phyloP scores from a whole-genome alignment of 208 protist species.

The Trypanosoma platydactyli region DNA sequence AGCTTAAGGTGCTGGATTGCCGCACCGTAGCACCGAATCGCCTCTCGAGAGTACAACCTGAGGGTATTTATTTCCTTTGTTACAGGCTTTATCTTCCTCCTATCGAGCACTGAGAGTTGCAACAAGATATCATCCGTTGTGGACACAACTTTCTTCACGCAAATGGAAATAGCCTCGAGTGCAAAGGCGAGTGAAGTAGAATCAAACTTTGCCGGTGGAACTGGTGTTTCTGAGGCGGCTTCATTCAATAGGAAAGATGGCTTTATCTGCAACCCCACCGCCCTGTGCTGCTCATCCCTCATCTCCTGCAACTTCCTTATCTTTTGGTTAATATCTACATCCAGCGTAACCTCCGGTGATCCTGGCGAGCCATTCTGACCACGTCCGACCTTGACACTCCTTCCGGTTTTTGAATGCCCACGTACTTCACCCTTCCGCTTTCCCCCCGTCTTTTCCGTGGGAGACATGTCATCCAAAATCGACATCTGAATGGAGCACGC shows the following conservation, averaged over 20 bases:
- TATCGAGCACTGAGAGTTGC: slow-evolving; percentile 45
- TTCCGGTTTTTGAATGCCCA: background rate
- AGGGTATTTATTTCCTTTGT: slow-evolving; percentile 40
- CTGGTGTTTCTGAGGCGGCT: slow-evolving; percentile 18
- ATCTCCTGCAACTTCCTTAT: slow-evolving; percentile 23
- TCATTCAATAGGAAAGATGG: slow-evolving; percentile 20
- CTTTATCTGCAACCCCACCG: slow-evolving; percentile 30
- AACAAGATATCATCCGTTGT: slow-evolving; percentile 72
- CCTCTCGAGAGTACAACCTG: slow-evolving; percentile 42
- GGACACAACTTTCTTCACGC: slow-evolving; percentile 41
- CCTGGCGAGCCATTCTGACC: background rate
- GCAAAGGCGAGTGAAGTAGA: slow-evolving; percentile 52
- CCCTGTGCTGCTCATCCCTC: slow-evolving; percentile 33
- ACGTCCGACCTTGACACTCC: background rate
- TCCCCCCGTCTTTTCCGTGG: slow-evolving; percentile 2
- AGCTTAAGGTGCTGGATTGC: slow-evolving; percentile 56
- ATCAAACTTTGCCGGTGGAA: slow-evolving; percentile 53
- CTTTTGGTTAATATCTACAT: slow-evolving; percentile 19
- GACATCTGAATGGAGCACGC: background rate
- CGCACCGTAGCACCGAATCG: slow-evolving; percentile 34
- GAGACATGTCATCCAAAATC: background rate
- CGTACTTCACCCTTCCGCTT: background rate
- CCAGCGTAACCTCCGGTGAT: slow-evolving; percentile 9
- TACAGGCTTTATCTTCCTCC: slow-evolving; percentile 37
- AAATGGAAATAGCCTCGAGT: slow-evolving; percentile 55